Conservation (phyloP, 2,329 filamentous ascomycete genomes). For the Phialocephala subalpina region DNA sequence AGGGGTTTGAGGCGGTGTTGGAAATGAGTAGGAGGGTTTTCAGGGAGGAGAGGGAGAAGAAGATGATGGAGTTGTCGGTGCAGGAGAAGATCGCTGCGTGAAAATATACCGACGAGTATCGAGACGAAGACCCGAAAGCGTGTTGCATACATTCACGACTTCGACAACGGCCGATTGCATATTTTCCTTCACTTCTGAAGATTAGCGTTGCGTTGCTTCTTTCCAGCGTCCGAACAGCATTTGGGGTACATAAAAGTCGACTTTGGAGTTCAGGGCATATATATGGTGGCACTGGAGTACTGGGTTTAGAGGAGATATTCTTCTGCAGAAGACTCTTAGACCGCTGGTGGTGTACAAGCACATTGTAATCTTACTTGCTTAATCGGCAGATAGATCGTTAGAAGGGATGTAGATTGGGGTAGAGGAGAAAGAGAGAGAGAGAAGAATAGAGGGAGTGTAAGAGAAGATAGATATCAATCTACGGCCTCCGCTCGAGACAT, state of each 20-base stretch:
- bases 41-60: conserved; percentile 80
- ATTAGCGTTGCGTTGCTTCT: conserved; percentile 18
- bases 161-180: background rate
- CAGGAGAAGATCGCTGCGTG: conserved; percentile 29
- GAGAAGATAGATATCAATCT: conserved; percentile 8
- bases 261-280: conserved; percentile 13
- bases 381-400: conserved; percentile 13
- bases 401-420: background rate
- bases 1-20: conserved; percentile 94
- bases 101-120: background rate
- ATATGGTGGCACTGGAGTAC: background rate
- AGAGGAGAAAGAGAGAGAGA: background rate
- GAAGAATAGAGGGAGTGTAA: background rate
- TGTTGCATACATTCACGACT: conserved; percentile 6
- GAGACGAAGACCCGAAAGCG: background rate
- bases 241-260: conserved; percentile 16
- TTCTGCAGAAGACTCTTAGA: background rate
- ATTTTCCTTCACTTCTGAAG: conserved; percentile 5
- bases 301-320: conserved; percentile 12
- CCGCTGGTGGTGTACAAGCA: conserved; percentile 12
- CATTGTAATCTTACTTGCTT: conserved; percentile 22
- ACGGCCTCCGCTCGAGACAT: conserved; percentile 3
- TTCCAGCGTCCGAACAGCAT: conserved; percentile 8
- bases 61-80: conserved; percentile 41
- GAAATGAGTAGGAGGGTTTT: conserved; percentile 94